Conservation (phyloP, 225 moss, liverwort and hornwort genomes). For the Asterella californica region DNA sequence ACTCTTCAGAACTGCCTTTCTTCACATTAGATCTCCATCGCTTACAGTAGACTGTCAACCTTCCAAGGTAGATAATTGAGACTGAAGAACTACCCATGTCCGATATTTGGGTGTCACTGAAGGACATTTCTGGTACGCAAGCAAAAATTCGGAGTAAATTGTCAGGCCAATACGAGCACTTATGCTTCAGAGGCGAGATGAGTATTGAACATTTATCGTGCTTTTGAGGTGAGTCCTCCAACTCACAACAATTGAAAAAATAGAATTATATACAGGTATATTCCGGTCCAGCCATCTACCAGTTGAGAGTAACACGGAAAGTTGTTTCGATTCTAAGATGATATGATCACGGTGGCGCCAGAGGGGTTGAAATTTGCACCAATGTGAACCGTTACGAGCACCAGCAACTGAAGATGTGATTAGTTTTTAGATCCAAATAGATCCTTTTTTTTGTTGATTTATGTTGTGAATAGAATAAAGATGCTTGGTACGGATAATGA, state of each 20-base stretch:
- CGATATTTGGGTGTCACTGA: background rate
- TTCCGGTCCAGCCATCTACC: too few relatives aligned
- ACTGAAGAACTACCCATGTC: background rate
- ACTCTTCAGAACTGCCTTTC: background rate
- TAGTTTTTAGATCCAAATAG: too few relatives aligned
- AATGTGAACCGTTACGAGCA: too few relatives aligned
- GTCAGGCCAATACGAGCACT: background rate
- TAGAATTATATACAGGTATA: background rate
- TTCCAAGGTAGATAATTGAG: background rate
- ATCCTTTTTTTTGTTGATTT: too few relatives aligned
- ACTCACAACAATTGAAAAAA: background rate
- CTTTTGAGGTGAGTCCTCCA: background rate
- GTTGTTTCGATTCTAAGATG: too few relatives aligned
- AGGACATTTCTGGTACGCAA: background rate
- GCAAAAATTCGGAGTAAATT: background rate
- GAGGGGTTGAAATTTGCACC: too few relatives aligned
- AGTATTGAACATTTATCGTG: background rate
- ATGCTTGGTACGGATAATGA: too few relatives aligned
- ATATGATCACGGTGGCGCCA: too few relatives aligned
- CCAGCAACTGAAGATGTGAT: too few relatives aligned
- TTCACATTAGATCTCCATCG: background rate
- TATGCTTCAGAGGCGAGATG: background rate
- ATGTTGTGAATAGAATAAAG: too few relatives aligned
- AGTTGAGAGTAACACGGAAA: too few relatives aligned
- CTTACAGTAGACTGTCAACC: background rate